Conservation (phyloP, 1,284 basidiomycete species). For the Leccinum olivaceoglutinosum region DNA sequence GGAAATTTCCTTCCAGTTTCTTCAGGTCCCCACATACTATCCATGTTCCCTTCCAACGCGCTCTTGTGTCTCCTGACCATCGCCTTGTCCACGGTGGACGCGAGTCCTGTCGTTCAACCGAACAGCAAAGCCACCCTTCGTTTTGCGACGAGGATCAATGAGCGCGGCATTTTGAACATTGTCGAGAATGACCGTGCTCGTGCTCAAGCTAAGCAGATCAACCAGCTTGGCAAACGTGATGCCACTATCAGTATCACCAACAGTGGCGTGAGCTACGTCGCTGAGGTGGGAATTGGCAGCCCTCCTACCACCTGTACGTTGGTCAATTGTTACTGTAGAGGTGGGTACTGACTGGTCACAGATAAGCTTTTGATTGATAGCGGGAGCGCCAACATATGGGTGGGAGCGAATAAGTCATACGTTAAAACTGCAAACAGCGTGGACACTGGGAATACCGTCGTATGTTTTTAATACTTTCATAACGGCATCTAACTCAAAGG, state of each 20-base stretch:
- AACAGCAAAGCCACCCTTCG: constrained; percentile 12
- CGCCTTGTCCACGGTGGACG: constrained; percentile 11
- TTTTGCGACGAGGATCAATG: constrained; percentile 15
- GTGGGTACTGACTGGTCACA: background rate
- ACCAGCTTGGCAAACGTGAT: background rate
- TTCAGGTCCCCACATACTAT: background rate
- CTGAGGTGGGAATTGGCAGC: constrained; percentile 39
- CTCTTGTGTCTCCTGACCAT: constrained; percentile 11
- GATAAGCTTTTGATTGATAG: constrained; percentile 27
- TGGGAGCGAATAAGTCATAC: constrained; percentile 35
- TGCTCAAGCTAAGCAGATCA: constrained; percentile 6
- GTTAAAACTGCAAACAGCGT: constrained; percentile 37
- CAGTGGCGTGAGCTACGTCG: constrained; percentile 30
- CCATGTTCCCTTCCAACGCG: constrained; percentile 5
- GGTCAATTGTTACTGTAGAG: background rate
- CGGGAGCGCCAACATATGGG: constrained; percentile 36
- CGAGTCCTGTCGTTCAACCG: constrained; percentile 8
- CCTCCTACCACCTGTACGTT: constrained; percentile 41
- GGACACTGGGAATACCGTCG: constrained; percentile 39
- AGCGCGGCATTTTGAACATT: constrained; percentile 11
- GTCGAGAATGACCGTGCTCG: constrained; percentile 13
- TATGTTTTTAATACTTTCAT: constrained; percentile 5
- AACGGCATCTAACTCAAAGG: background rate
- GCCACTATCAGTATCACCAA: constrained; percentile 10
- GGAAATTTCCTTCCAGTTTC: constrained; percentile 5